Evolutionary conservation across 805 yeast genomes (phyloP), one percentile per base, ranked within the genome.

Genomic region (Saturnispora kantuleensis): DNA sequence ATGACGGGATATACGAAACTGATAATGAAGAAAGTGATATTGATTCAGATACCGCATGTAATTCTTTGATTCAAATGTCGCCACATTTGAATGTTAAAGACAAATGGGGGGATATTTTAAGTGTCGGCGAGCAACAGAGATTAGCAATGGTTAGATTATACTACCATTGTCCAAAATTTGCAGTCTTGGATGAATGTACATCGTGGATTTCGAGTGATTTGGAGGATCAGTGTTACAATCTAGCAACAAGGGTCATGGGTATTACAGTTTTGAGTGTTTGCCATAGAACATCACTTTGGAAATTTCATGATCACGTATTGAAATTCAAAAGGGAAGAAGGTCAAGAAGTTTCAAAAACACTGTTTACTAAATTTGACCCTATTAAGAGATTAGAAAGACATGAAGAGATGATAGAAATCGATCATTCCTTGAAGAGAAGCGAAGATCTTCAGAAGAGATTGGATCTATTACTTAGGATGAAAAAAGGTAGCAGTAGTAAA

Each of bases 151-250:
- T 95, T 2, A 74, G 97, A 56, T 70, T 89, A 63, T 89, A 84
- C 58, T 89, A 88, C 59, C 96, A 89, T 62, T 73, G 74, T 55
- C 97, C 97, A 2, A 83, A 79, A 61, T 89, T 88, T 70, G 97
- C 97, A 0, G 95, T 89, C 21, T 68, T 89, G 51, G 97, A 89
- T 65, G 97, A 89, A 67, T 89, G 96, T 63, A 89, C 97, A 1
- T 86, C 96, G 3, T 90, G 95, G 1, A 95, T 89, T 2, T 81
- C 96, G 0, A 85, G 93, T 10, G 84, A 83, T 48, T 81, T 88
- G 77, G 97, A 89, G 59, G 86, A 83, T 50, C 78, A 81, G 54
- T 88, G 90, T 85, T 89, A 89, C 57, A 64, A 77, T 42, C 82
- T 83, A 56, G 96, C 96, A 0, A 65, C 56, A 8, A 84, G 83